Conservation (phyloP, 1,284 basidiomycete species). For the Ganoderma resinaceum region DNA sequence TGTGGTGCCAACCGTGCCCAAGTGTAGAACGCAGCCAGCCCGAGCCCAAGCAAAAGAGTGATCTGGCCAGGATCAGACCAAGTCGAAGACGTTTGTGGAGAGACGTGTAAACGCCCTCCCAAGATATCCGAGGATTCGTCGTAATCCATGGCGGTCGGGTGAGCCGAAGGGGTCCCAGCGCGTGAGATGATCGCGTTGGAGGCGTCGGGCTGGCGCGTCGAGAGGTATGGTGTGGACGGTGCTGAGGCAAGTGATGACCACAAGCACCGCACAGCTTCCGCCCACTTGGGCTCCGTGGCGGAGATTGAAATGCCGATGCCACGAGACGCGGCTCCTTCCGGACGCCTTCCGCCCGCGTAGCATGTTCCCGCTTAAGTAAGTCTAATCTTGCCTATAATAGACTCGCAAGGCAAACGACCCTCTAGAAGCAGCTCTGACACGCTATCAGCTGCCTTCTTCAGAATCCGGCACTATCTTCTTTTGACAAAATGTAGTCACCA, state of each 20-base stretch:
- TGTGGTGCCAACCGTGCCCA: conserved; percentile 36
- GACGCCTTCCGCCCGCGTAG: not conserved
- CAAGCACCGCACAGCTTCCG: conserved; percentile 18
- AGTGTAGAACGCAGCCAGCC: conserved; percentile 21
- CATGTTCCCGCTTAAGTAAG: not conserved
- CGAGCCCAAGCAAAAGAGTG: conserved; percentile 27
- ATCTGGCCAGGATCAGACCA: conserved; percentile 42
- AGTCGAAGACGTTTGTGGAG: conserved; percentile 41
- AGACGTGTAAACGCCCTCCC: conserved; percentile 57
- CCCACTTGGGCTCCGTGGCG: conserved; percentile 32
- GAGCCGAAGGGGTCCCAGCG: conserved; percentile 5
- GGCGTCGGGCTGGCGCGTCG: conserved; percentile 48
- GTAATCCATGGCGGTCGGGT: conserved; percentile 22
- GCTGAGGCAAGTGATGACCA: conserved; percentile 19
- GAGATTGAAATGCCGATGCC: conserved; percentile 29
- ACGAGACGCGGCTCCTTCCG: not conserved
- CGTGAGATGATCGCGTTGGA: conserved; percentile 22
- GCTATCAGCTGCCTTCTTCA: not conserved
- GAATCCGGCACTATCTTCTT: not conserved
- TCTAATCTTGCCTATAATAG: too few relatives aligned
- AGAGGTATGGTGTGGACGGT: conserved; percentile 31
- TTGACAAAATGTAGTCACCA: not conserved
- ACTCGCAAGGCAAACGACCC: too few relatives aligned
- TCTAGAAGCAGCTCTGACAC: not conserved
- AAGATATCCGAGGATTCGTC: conserved; percentile 68